Evolutionary conservation across 106 monocot species (phyloP).

Genomic region (Allium fistulosum): DNA sequence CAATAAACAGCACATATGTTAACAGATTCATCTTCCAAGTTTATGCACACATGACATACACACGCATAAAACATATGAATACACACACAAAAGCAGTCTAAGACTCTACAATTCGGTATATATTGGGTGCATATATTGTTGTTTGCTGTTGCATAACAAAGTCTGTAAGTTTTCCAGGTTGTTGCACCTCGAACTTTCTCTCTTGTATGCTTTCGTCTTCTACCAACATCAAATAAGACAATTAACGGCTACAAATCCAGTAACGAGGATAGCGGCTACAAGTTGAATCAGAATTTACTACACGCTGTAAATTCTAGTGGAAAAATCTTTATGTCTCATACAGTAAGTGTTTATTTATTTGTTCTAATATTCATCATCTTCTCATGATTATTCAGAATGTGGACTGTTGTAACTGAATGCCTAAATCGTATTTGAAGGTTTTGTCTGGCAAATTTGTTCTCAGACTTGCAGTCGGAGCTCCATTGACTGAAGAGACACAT

Average conservation of each 20-base stretch:
- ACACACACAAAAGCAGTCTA: no score
- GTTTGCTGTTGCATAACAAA: no score
- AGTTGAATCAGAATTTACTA: slow-evolving; percentile 46
- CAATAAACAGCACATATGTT: no score
- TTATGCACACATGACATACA: no score
- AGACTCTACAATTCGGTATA: no score
- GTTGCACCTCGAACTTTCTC: slow-evolving; percentile 48
- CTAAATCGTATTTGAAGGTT: background rate
- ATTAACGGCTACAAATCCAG: slow-evolving; percentile 39
- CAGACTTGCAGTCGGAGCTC: slow-evolving; percentile 64
- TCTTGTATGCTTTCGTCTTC: slow-evolving; percentile 67
- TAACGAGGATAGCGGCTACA: slow-evolving; percentile 35
- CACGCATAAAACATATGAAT: no score
- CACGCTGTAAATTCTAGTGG: slow-evolving; percentile 60
- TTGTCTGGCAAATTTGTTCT: slow-evolving; percentile 11
- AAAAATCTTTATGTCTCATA: slow-evolving; percentile 63
- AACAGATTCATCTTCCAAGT: no score
- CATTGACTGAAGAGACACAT: slow-evolving; percentile 53
- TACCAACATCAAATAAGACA: slow-evolving; percentile 23
- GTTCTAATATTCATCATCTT: background rate
- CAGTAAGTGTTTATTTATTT: slow-evolving; percentile 23
- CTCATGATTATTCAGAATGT: background rate
- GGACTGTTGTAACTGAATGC: background rate
- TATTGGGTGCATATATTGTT: no score
- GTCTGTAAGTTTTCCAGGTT: slow-evolving; percentile 26